phyloP scores from a whole-genome alignment of 2,329 filamentous ascomycete genomes.

The Gnomoniopsis sp. region DNA sequence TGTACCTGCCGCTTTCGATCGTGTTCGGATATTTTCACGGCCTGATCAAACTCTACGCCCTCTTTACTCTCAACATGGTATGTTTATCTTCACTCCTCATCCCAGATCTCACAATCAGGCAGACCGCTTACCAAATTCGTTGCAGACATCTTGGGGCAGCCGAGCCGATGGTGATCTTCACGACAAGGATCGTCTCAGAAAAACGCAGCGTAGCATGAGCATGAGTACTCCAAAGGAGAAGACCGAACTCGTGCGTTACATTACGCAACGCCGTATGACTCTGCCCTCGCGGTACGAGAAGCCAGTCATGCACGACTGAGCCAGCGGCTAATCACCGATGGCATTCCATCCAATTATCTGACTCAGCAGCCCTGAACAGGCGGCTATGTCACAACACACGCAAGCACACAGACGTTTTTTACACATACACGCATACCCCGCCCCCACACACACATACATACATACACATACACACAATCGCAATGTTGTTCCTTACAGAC shows the following conservation, averaged over 20 bases:
- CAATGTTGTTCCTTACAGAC: background rate
- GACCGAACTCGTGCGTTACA: slow-evolving; percentile 43
- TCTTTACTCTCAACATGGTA: slow-evolving; percentile 80
- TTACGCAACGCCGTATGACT: slow-evolving; percentile 38
- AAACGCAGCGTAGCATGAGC: slow-evolving; percentile 37
- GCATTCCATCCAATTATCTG: background rate
- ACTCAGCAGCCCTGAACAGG: background rate
- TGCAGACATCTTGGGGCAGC: slow-evolving; percentile 91
- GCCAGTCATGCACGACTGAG: slow-evolving; percentile 12
- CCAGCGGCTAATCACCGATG: background rate
- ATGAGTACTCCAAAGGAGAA: slow-evolving; percentile 41
- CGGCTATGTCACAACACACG: background rate
- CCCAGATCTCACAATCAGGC: background rate
- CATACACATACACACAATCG: background rate
- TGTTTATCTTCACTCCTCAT: slow-evolving; percentile 35
- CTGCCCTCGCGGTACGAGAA: slow-evolving; percentile 21
- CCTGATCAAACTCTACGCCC: slow-evolving; percentile 84
- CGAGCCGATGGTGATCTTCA: slow-evolving; percentile 87
- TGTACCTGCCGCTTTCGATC: slow-evolving; percentile 80
- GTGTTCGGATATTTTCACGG: slow-evolving; percentile 92
- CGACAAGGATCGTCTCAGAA: slow-evolving; percentile 66
- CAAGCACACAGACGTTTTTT: background rate
- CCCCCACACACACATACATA: background rate
- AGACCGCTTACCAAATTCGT: slow-evolving; percentile 7
- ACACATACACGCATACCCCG: background rate